Evolutionary conservation across 1,139 yeast genomes (phyloP), one percentile per base, ranked within the genome.

Genomic region (Yamadazyma jaroonii): DNA sequence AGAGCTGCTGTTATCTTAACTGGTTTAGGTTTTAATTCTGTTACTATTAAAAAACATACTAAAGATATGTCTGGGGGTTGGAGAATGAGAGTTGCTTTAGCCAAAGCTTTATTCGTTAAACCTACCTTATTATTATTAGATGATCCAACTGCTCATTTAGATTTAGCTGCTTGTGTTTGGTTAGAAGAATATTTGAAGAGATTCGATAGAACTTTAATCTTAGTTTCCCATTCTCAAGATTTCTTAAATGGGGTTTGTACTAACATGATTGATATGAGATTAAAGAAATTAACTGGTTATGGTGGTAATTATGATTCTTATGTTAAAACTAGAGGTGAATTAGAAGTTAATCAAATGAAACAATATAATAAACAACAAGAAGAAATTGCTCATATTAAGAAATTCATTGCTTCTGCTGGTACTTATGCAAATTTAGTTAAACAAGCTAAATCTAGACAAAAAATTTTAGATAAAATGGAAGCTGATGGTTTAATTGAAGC

Each of bases 301-400:
- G 97, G 97, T 81, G 99, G 98, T 84, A 94, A 92, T 76, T 94
- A 90, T 76, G 98, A 94, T 66, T 81, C 97, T 32, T 92, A 92
- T 63, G 80, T 83, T 62, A 90, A 92, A 79, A 94, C 98, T 42
- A 84, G 97, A 74, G 58, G 79, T 39, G 99, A 92, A 76, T 73
- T 77, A 74, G 98, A 94, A 71, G 84, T 95, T 50, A 92, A 92
- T 68, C 98, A 92, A 77, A 92, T 86, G 96, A 94, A 92, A 74
- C 96, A 89, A 66, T 92, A 92, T 72, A 66, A 71, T 59, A 94
- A 92, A 71, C 97, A 92, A 76, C 98, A 94, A 74, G 98, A 94
- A 69, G 98, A 92, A 79, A 92, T 94, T 61, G 89, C 83, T 32
- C 98, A 92, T 68, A 94, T 94, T 68, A 94, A 92, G 78, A 92